phyloP scores from a whole-genome alignment of 2,329 filamentous ascomycete species.

The Erysiphe pulchra region DNA sequence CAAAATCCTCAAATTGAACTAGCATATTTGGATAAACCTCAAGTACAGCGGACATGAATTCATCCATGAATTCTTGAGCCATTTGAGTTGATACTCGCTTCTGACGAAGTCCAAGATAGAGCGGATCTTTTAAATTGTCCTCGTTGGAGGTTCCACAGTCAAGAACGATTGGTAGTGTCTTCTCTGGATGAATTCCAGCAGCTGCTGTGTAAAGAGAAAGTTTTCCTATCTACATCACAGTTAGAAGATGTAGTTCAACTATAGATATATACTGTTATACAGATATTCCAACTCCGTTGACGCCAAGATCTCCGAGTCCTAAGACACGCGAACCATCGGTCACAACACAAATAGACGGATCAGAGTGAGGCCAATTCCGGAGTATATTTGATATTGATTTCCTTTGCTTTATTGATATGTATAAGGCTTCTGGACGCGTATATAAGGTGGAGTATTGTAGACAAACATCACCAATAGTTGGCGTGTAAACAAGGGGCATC shows the following conservation, averaged over 20 bases:
- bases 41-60: slow-evolving; percentile 79
- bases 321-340: slow-evolving; percentile 87
- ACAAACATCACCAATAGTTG: slow-evolving; percentile 68
- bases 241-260: slow-evolving; percentile 1
- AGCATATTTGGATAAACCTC: slow-evolving; percentile 41
- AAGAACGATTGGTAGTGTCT: slow-evolving; percentile 47
- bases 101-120: slow-evolving; percentile 76
- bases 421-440: slow-evolving; percentile 82
- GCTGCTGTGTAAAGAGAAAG: slow-evolving; percentile 84
- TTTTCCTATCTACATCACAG: slow-evolving; percentile 46
- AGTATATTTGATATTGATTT: slow-evolving; percentile 76
- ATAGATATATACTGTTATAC: slow-evolving; percentile 18
- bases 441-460: slow-evolving; percentile 90
- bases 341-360: slow-evolving; percentile 88
- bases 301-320: slow-evolving; percentile 78
- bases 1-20: slow-evolving; percentile 94
- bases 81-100: slow-evolving; percentile 55
- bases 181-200: slow-evolving; percentile 77
- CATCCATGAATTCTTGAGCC: slow-evolving; percentile 82
- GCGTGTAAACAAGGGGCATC: too few species aligned
- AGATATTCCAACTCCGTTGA: slow-evolving; percentile 95
- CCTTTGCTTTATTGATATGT: slow-evolving; percentile 85
- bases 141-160: slow-evolving; percentile 43
- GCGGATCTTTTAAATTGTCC: slow-evolving; percentile 35
- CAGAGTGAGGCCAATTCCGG: slow-evolving; percentile 70